Evolutionary conservation across 78 protist genomes (phyloP), one percentile per base, ranked within the genome.

Genomic region (Dictyostelium brefeldianum): DNA sequence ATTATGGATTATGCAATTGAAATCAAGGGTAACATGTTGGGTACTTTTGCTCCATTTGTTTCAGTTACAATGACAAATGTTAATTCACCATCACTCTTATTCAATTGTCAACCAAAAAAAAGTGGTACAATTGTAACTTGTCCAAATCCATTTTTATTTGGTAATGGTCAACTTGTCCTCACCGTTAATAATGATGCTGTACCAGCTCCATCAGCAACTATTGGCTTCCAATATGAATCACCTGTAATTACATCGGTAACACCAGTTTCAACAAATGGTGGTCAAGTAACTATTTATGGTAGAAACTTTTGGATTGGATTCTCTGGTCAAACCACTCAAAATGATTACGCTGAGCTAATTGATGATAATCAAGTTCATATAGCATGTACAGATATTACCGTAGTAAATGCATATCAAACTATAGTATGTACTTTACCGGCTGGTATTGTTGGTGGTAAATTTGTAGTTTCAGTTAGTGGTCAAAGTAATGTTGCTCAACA

Each of bases 201-300:
- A 18, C 56, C 64, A 9, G 4, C 54, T 2, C 92, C 82, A 51
- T 46, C 29, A 11, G 17, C 57, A 10, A 14, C 47, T 8, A 69
- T n/a, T 17, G 0, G 14, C 2, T 84, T 54, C n/a, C 27, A 51
- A 11, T 84, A 73, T 53, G 17, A 20, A 18, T 5, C 17, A 25
- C 92, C 92, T 54, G 18, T 14, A 6, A 74, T 84, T 9, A 29
- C 69, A 1, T 57, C 50, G 0, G 41, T 84, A 4, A 73, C 92
- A 2, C 22, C 83, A 1, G n/a, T 74, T 18, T 27, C 81, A 41
- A 84, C 92, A 0, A 11, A 59, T 4, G 92, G 92, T 18, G 92
- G 92, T 11, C 53, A n/a, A 3, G 57, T 78, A 7, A 84, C 92
- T 6, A 18, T 84, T 5, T 41, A 14, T 74, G 92, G 92, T 48